phyloP scores from a whole-genome alignment of 257 asterid genomes.

The Agastache rugosa region DNA sequence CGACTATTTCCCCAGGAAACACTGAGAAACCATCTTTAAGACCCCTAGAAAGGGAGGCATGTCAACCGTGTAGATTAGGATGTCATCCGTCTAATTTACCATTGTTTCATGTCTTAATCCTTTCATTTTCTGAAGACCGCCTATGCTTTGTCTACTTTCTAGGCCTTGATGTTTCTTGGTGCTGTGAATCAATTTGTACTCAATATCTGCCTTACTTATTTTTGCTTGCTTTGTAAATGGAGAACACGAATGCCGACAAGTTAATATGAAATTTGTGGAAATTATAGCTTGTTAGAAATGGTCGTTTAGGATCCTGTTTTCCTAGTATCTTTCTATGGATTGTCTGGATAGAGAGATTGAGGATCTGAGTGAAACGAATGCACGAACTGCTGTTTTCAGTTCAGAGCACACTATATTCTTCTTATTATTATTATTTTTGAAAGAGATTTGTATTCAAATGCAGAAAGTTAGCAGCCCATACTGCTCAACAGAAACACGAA shows the following conservation, averaged over 20 bases:
- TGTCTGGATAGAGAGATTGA: background rate
- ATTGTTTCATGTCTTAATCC: background rate
- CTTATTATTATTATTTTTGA: slow-evolving; percentile 10
- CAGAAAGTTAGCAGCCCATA: slow-evolving; percentile 73
- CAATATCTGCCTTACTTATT: background rate
- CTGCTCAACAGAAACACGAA: slow-evolving; percentile 70
- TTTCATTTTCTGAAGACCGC: background rate
- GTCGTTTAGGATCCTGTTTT: background rate
- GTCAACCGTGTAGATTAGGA: background rate
- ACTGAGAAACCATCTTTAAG: background rate
- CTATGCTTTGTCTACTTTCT: background rate
- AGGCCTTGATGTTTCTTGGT: background rate
- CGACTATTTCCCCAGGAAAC: background rate
- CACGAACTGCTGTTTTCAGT: background rate
- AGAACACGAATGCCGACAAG: background rate
- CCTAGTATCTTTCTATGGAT: background rate
- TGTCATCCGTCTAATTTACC: background rate
- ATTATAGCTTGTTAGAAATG: background rate
- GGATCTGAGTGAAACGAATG: background rate
- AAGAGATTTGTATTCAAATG: slow-evolving; percentile 28
- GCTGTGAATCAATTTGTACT: background rate
- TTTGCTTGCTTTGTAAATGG: background rate
- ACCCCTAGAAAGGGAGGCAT: background rate
- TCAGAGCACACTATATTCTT: background rate
- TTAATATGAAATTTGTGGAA: background rate